A percentile compares a stretch with the other conserved stretches of the same genome.
Evolutionary conservation across 768 basidiomycete genomes (phyloP).

Genomic region (Pleurotus platypus): DNA sequence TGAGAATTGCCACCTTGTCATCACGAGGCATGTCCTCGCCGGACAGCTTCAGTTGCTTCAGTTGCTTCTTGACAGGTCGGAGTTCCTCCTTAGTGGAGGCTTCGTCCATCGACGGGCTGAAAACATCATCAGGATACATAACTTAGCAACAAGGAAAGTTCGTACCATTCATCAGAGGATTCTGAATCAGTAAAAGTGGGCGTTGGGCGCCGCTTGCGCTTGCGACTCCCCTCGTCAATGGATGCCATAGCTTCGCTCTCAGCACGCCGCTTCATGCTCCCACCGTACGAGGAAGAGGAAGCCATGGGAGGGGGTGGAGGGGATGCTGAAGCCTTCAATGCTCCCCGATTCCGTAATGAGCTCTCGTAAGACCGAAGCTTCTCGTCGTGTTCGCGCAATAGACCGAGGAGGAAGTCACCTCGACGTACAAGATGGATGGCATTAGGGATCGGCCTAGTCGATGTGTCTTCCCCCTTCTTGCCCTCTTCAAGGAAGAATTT

Average conservation of each 20-base stretch:
- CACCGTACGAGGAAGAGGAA: slow-evolving; percentile 53
- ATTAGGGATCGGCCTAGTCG: slow-evolving; percentile 89
- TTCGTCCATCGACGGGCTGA: slow-evolving; percentile 94
- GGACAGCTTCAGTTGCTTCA: slow-evolving; percentile 95
- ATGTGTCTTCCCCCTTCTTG: slow-evolving; percentile 87
- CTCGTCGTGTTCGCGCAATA: slow-evolving; percentile 86
- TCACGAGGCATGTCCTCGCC: slow-evolving; percentile 93
- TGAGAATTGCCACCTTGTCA: slow-evolving; percentile 93
- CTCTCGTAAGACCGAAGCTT: slow-evolving; percentile 87
- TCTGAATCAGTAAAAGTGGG: slow-evolving; percentile 96
- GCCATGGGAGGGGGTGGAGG: slow-evolving; percentile 72
- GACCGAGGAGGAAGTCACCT: slow-evolving; percentile 87
- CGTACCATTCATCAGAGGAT: slow-evolving; percentile 88
- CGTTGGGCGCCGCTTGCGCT: slow-evolving; percentile 91
- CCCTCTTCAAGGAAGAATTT: slow-evolving; percentile 99
- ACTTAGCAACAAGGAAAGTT: slow-evolving; percentile 13
- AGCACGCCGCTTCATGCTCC: slow-evolving; percentile 69
- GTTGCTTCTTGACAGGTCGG: slow-evolving; percentile 94
- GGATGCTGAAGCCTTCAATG: slow-evolving; percentile 68
- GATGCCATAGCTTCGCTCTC: slow-evolving; percentile 85
- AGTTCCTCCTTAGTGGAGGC: slow-evolving; percentile 88
- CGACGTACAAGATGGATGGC: slow-evolving; percentile 97
- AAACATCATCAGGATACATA: slow-evolving; percentile 5
- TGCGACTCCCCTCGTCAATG: slow-evolving; percentile 69
- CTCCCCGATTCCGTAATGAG: slow-evolving; percentile 67